Evolutionary conservation across 192 early-diverging fungal genomes (phyloP).

Genomic region (Lunasporangiospora selenospora): DNA sequence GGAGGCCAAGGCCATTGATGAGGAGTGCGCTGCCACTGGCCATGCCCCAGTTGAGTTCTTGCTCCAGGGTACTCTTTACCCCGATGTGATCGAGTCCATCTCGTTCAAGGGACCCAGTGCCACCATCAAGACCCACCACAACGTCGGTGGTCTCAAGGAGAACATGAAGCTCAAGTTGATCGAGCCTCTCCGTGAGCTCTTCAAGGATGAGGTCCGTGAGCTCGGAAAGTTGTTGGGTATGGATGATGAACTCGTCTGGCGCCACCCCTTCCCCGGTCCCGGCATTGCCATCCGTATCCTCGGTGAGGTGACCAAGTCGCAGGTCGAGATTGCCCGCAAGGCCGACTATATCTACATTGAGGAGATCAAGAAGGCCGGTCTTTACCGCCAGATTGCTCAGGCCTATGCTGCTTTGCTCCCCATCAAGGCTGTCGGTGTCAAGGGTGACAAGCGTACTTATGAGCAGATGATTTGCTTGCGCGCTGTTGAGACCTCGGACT

Average conservation of each 20-base stretch:
- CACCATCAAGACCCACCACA: slow-evolving; percentile 99
- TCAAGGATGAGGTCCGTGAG: slow-evolving; percentile 99
- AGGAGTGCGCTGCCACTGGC: slow-evolving; percentile 71
- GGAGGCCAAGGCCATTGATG: slow-evolving; percentile 90
- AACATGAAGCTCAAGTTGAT: slow-evolving; percentile 99
- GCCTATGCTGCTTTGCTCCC: slow-evolving; percentile 97
- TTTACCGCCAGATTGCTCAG: slow-evolving; percentile 97
- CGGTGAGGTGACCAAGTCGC: slow-evolving; percentile 92
- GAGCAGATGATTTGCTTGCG: slow-evolving; percentile 98
- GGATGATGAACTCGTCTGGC: slow-evolving; percentile 96
- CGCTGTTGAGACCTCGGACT: slow-evolving; percentile 95
- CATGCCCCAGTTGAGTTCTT: slow-evolving; percentile 90
- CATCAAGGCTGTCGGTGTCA: slow-evolving; percentile 96
- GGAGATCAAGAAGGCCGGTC: slow-evolving; percentile 97
- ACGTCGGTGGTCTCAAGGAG: slow-evolving; percentile 95
- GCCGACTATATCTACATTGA: slow-evolving; percentile 99
- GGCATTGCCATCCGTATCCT: slow-evolving; percentile 98
- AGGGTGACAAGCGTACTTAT: slow-evolving; percentile 99
- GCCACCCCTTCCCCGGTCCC: slow-evolving; percentile 99
- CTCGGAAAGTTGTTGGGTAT: slow-evolving; percentile 90
- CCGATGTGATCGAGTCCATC: slow-evolving; percentile 98
- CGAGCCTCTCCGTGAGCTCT: slow-evolving; percentile 97
- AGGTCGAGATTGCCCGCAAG: slow-evolving; percentile 94
- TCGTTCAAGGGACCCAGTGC: slow-evolving; percentile 99
- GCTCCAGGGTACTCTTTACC: slow-evolving; percentile 97